Percentiles rank a stretch among this genome's conserved stretches.
Conservation (phyloP, 805 yeast species). For the Cyberlindnera americana region DNA sequence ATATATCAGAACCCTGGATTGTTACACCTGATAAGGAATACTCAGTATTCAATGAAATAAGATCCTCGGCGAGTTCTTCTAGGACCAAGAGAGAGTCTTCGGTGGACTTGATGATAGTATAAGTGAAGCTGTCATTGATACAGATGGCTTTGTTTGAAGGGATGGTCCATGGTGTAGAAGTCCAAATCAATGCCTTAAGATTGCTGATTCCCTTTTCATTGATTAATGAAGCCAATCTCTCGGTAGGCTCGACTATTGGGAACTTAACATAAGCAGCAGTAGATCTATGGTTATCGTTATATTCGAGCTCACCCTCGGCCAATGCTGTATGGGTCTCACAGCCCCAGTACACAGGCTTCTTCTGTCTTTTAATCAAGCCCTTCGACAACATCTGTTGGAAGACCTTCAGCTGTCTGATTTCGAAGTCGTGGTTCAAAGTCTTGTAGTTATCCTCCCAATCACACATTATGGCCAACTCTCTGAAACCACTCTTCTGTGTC, state of each 20-base stretch:
- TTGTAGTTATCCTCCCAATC: constrained; percentile 72
- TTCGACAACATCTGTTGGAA: constrained; percentile 62
- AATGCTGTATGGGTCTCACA: constrained; percentile 89
- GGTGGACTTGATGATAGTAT: constrained; percentile 44
- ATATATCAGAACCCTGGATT: constrained; percentile 42
- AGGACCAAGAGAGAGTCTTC: constrained; percentile 57
- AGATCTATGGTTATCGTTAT: constrained; percentile 67
- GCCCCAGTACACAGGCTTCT: constrained; percentile 97
- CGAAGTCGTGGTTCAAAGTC: constrained; percentile 71
- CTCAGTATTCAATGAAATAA: constrained; percentile 32
- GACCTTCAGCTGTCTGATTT: constrained; percentile 66
- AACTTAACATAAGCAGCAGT: constrained; percentile 67
- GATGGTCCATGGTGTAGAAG: constrained; percentile 98
- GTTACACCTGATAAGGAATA: constrained; percentile 22
- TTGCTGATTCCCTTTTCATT: constrained; percentile 9
- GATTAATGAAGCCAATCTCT: constrained; percentile 10
- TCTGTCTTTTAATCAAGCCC: constrained; percentile 74
- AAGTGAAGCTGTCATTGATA: constrained; percentile 53
- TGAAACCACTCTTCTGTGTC: constrained; percentile 61
- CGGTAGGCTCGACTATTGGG: constrained; percentile 40
- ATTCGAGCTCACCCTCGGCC: constrained; percentile 95
- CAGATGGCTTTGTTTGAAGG: constrained; percentile 85
- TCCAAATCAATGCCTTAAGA: constrained; percentile 69
- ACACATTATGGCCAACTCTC: constrained; percentile 74
- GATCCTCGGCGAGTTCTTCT: constrained; percentile 38